Conservation (phyloP, 305 asterid species). For the Stenogyne calaminthoides region DNA sequence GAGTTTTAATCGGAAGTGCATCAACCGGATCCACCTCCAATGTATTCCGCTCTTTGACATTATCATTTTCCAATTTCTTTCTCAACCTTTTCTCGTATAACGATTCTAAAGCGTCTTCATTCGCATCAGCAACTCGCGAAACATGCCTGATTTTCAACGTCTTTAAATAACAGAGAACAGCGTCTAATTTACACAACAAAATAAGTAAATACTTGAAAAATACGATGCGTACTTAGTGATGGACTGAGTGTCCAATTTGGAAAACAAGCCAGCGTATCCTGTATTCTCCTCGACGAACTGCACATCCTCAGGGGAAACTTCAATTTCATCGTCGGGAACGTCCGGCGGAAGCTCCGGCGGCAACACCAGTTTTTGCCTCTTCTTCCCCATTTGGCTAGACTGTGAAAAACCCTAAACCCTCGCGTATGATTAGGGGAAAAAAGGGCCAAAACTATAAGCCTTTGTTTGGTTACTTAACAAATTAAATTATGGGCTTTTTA, state of each 20-base stretch:
- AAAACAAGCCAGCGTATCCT: constrained; percentile 68
- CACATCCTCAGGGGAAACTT: constrained; percentile 83
- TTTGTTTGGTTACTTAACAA: not conserved
- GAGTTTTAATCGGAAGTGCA: constrained; percentile 85
- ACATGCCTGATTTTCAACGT: constrained; percentile 42
- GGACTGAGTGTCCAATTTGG: constrained; percentile 72
- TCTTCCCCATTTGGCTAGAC: constrained; percentile 65
- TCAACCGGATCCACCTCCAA: constrained; percentile 86
- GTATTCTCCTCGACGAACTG: constrained; percentile 56
- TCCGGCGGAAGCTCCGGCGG: constrained; percentile 98
- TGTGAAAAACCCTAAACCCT: constrained; percentile 36
- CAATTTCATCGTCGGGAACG: constrained; percentile 73
- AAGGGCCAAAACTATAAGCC: not conserved
- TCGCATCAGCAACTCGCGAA: constrained; percentile 82
- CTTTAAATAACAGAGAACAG: not conserved
- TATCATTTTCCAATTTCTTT: constrained; percentile 48
- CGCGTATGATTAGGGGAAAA: not conserved
- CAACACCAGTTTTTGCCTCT: constrained; percentile 58
- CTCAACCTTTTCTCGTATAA: constrained; percentile 65
- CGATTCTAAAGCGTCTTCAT: constrained; percentile 70
- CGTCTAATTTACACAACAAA: not conserved
- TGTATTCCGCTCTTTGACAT: constrained; percentile 46
- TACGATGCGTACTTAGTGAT: constrained; percentile 62
- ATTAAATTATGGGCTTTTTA: not conserved
- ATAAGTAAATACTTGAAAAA: not conserved